Evolutionary conservation across 2,329 filamentous ascomycete species (phyloP).

Genomic region (Colletotrichum graminicola): DNA sequence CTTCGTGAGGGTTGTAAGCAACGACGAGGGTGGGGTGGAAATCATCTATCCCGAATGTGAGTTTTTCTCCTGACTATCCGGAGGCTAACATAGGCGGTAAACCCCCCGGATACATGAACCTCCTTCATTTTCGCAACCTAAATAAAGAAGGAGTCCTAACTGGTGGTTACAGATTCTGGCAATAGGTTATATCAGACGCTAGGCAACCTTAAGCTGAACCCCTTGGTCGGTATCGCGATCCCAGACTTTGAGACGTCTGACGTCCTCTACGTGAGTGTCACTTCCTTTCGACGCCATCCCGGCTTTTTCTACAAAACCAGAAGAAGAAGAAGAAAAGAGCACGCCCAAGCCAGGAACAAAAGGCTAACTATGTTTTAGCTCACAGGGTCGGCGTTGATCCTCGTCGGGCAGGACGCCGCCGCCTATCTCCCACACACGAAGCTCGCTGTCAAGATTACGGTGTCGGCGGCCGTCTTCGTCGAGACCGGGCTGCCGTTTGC

Average conservation of each 20-base stretch:
- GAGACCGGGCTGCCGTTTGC: constrained; percentile 75
- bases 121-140: not conserved
- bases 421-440: constrained; percentile 76
- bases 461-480: constrained; percentile 73
- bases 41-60: constrained; percentile 82
- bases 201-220: constrained; percentile 78
- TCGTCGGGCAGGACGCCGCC: constrained; percentile 73
- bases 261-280: constrained; percentile 69
- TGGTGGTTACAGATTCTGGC: constrained; percentile 68
- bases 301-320: not conserved
- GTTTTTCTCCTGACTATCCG: constrained; percentile 37
- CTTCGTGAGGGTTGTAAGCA: constrained; percentile 77
- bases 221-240: constrained; percentile 76
- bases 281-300: not conserved
- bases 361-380: constrained; percentile 48
- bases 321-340: not conserved
- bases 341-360: not conserved
- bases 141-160: not conserved
- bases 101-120: not conserved
- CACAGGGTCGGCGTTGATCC: constrained; percentile 76
- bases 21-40: constrained; percentile 59
- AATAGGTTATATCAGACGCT: constrained; percentile 88
- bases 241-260: constrained; percentile 81
- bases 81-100: not conserved
- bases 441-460: constrained; percentile 76